Conservation (phyloP, 257 asterid species). For the Primulina huaijiensis region DNA sequence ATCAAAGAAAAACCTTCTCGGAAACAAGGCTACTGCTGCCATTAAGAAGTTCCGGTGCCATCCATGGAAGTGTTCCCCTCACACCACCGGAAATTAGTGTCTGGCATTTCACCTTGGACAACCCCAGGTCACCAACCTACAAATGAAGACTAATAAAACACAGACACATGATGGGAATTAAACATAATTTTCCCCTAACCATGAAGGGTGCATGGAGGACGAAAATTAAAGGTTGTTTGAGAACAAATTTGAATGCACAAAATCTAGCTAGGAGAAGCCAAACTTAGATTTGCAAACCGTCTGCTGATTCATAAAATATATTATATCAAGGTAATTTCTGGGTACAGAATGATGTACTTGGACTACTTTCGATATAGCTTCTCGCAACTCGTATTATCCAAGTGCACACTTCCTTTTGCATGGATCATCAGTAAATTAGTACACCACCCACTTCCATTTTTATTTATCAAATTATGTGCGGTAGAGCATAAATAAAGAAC, state of each 20-base stretch:
- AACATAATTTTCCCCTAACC: too few species aligned
- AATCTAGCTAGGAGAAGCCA: too few species aligned
- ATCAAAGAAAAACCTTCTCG: slow-evolving; percentile 62
- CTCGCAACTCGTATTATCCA: neutral
- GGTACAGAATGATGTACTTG: neutral
- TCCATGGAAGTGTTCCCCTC: slow-evolving; percentile 99
- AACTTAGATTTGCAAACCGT: too few species aligned
- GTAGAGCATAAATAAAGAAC: too few species aligned
- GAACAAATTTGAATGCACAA: neutral
- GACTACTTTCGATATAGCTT: neutral
- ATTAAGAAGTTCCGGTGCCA: slow-evolving; percentile 99
- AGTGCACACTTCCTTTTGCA: too few species aligned
- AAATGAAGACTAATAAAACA: slow-evolving; percentile 1
- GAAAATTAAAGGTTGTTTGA: neutral
- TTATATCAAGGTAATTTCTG: too few species aligned
- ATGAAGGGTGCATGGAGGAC: neutral
- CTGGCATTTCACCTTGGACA: slow-evolving; percentile 93
- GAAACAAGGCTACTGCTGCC: slow-evolving; percentile 97
- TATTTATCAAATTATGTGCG: too few species aligned
- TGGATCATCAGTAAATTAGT: neutral
- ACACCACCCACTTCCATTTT: too few species aligned
- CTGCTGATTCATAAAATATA: too few species aligned
- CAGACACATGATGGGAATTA: neutral
- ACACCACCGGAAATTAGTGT: slow-evolving; percentile 97
- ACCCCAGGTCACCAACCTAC: slow-evolving; percentile 98